Base-by-base conservation (phyloP, 31 red algal species). In the Asparagopsis taxiformis region DNA sequence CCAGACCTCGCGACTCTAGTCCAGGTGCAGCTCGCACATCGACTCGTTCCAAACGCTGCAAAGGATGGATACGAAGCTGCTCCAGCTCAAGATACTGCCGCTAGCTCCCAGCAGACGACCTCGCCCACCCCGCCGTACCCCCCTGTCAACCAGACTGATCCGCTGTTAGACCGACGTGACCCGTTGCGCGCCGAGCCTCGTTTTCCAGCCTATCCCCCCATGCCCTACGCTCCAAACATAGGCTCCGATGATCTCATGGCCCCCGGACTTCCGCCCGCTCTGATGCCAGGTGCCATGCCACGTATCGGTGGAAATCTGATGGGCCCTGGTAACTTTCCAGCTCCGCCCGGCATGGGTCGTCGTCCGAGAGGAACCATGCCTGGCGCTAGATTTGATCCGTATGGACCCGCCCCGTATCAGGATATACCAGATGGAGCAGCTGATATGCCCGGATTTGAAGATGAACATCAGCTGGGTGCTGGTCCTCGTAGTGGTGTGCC, bases 51-150 rank as follows among this genome's bases (percentile, higher is more conserved):
- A 6, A 86, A 96, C 31, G 65, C 68, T 8, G 84, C 93, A 31
- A 96, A 96, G 49, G 77, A 85, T 19, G 93, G 93, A 11, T 96
- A 89, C 54, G 93, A 96, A 64, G 36, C 38, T 2, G 51, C 68
- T 3, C 52, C 66, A 17, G 63, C 72, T 26, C 48, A 28, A 46
- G 53, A 63, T 15, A 39, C 36, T 2, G 31, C 39, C 2, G 71
- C 39, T 0, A 37, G 56, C 21, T 21, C 3, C 26, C 16, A 20
- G n/a, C 38, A 20, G 33, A 50, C 43, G 3, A 38, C 28, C 3
- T 21, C 33, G 34, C 31, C 29, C 3, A 24, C 28, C 37, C 11
- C 52, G 58, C 19, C 65, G 21, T 30, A n/a, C n/a, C n/a, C n/a
- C n/a, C n/a, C n/a, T n/a, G n/a, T n/a, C n/a, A n/a, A n/a, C n/a